Percentiles rank a stretch among this genome's conserved stretches.
These are phyloP conservation scores for Populus ilicifolia DNA, from an alignment of 345 rosid species.

Conservation along the genomic window DNA sequence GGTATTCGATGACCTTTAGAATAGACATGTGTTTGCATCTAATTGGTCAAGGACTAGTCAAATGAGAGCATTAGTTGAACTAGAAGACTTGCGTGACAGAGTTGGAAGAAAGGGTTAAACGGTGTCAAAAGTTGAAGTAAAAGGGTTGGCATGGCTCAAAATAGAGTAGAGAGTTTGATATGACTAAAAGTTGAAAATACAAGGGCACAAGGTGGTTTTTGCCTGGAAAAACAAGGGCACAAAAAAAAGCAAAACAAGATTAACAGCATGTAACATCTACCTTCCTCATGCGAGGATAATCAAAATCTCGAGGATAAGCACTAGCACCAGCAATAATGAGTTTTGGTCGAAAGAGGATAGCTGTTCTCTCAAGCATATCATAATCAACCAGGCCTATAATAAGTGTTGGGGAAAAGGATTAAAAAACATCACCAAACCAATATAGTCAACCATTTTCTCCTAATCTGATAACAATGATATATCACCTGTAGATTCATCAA, in stretches of 20 bases:
- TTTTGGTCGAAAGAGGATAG: conserved; percentile 79
- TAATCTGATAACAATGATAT: conserved; percentile 11
- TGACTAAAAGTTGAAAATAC: no score
- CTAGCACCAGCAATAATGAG: conserved; percentile 95
- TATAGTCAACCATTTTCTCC: not conserved
- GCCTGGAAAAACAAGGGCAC: not conserved
- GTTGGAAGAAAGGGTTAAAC: no score
- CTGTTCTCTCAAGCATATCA: conserved; percentile 91
- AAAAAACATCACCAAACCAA: conserved; percentile 5
- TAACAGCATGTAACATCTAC: conserved; percentile 32
- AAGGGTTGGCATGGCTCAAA: no score
- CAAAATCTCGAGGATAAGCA: conserved; percentile 94
- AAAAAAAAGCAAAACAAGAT: not conserved
- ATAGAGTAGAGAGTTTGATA: no score
- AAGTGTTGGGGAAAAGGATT: conserved; percentile 9
- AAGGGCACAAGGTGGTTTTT: no score
- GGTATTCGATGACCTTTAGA: no score
- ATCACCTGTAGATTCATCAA: conserved; percentile 81
- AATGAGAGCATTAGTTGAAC: no score
- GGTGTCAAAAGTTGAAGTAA: no score
- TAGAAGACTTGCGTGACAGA: no score
- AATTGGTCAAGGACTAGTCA: no score
- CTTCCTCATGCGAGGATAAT: conserved; percentile 90
- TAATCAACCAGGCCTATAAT: conserved; percentile 75
- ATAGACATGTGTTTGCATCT: no score